Base-by-base conservation (phyloP, 2,329 filamentous ascomycete genomes). In the Cladophialophora exuberans region DNA sequence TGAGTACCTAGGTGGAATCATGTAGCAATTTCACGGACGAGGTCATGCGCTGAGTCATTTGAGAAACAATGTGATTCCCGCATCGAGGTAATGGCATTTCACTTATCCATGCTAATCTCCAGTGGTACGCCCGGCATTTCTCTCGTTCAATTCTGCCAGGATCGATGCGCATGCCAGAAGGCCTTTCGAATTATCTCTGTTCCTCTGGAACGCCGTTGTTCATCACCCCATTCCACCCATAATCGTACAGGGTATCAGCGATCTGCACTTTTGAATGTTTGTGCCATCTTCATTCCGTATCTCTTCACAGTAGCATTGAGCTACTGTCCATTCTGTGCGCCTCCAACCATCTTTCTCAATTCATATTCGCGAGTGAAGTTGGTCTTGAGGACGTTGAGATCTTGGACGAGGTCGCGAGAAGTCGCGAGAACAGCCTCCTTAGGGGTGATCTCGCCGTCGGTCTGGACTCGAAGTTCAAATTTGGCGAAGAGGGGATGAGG, bases 301-400 rank as follows among this genome's bases (percentile, higher is more conserved):
- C 20, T 31, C 30, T 35, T 43, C 23, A 4, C 2, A 5, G 11
- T 7, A 13, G 10, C 6, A 20, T 20, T 13, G 28, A 55, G 23
- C 55, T 51, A 62, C 39, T 54, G 28, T 23, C 51, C 59, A 26
- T 74, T 73, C 63, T 86, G 83, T 47, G 83, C 82, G 18, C 83
- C 84, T 39, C 83, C 83, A 56, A 87, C 89, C 81, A 95, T 93
- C 74, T 91, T 92, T 66, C 90, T 86, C 65, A 96, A 76, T 73
- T 95, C 90, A 75, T 86, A 94, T 73, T 97, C 93, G 68, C 93
- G 91, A 17, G 89, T 96, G 71, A 97, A 96, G 69, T 95, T 90
- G 62, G 89, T 85, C 60, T 88, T 88, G 56, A 99, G 78, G 62
- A 85, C 86, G 52, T 87, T 87, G 52, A 96, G 83, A 62, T 95